Conservation (phyloP, 2,329 filamentous ascomycete genomes). For the Metarhizium guizhouense region DNA sequence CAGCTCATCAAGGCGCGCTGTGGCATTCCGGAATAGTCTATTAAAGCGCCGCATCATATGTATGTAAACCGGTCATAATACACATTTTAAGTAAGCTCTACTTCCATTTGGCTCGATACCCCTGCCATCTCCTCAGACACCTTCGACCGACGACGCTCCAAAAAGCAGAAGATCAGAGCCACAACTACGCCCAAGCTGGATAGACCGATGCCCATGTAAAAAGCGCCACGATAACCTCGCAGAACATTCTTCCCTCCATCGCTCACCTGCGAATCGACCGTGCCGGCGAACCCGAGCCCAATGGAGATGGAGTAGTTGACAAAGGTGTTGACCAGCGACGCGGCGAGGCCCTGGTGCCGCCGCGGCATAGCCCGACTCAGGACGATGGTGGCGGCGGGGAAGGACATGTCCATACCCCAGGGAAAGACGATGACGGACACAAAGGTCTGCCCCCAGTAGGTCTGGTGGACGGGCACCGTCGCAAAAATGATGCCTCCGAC, state of each 20-base stretch:
- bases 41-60: too few species aligned
- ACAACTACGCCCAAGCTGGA: slow-evolving; percentile 25
- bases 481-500: slow-evolving; percentile 29
- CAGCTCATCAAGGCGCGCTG: too few species aligned
- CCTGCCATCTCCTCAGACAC: too few species aligned
- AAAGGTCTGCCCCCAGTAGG: slow-evolving; percentile 54
- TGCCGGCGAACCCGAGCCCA: slow-evolving; percentile 53
- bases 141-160: not conserved
- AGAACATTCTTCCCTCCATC: slow-evolving; percentile 17
- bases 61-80: too few species aligned
- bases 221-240: slow-evolving; percentile 26
- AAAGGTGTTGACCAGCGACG: slow-evolving; percentile 46
- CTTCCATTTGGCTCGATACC: too few species aligned
- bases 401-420: slow-evolving; percentile 54
- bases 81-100: too few species aligned
- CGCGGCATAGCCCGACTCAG: slow-evolving; percentile 39
- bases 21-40: too few species aligned
- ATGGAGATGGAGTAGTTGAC: slow-evolving; percentile 57
- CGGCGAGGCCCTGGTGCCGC: slow-evolving; percentile 30
- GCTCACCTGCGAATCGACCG: slow-evolving; percentile 36
- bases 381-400: slow-evolving; percentile 48
- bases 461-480: slow-evolving; percentile 39
- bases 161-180: slow-evolving; percentile 2
- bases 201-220: slow-evolving; percentile 31
- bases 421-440: slow-evolving; percentile 32